Base-by-base conservation (phyloP, 2,329 filamentous ascomycete species). In the Lecanoromycetidae sp. region DNA sequence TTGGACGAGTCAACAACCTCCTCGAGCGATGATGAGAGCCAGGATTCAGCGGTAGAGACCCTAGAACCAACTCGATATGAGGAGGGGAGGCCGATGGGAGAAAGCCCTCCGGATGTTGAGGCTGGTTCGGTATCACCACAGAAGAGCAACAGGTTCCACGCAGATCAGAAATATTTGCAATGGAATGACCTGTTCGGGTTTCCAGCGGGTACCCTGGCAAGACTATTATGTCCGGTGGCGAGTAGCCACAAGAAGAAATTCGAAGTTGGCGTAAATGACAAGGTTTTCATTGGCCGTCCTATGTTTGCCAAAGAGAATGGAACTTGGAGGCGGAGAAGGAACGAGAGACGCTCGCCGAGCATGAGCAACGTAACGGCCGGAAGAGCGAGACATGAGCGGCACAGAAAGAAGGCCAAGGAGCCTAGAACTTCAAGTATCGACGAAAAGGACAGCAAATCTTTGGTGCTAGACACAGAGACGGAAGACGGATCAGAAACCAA, bases 201-300 rank as follows among this genome's bases (percentile, higher is more conserved):
- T 48, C 76, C 78, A 2, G 80, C 80, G n/a, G 78, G 81, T 52
- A 83, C 87, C 37, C 75, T 94, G 51, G 85, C 86, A 57, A 86
- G 82, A 54, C 74, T 94, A 40, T 63, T 94, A 46, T 87, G 83
- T 1, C 87, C 87, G 0, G 77, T 78, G 7, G 72, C 78, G 10
- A 76, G 81, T 7, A 87, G 84, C 62, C 82, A 91, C 66, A 93
- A 90, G 67, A 78, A 75, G 56, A 76, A 80, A 20, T 94, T 94
- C 58, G 84, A 94, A 61, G 71, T 94, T 49, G 83, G 80, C 0
- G 70, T 94, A 7, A 85, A 93, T 57, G 82, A 86, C 37, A 69
- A 90, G 33, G 79, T 81, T 48, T 91, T 86, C 59, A 71, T 93
- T 15, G 87, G 87, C 0, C 87, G 86, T 63, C 87, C 87, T 4